phyloP scores from a whole-genome alignment of 2,329 filamentous ascomycete species.

The Dactylellina haptotyla region DNA sequence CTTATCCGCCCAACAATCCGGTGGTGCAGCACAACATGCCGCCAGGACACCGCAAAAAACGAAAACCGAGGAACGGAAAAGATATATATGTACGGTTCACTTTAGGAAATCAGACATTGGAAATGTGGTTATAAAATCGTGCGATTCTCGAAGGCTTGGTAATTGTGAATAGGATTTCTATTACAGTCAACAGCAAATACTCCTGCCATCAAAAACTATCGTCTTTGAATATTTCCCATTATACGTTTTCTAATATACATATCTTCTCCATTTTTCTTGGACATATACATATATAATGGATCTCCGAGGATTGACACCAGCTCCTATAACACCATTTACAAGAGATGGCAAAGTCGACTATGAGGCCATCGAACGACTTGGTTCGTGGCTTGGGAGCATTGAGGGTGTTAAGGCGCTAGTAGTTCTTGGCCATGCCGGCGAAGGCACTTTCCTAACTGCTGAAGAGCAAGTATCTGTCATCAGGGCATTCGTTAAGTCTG shows the following conservation, averaged over 20 bases:
- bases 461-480: conserved; percentile 66
- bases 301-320: conserved; percentile 66
- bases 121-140: neutral
- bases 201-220: too few relatives aligned
- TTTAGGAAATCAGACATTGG: too few relatives aligned
- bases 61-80: neutral
- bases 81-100: too few relatives aligned
- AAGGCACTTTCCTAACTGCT: conserved; percentile 67
- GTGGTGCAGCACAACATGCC: neutral
- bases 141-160: too few relatives aligned
- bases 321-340: conserved; percentile 67
- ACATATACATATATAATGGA: conserved; percentile 61
- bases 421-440: conserved; percentile 68
- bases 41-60: neutral
- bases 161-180: too few relatives aligned
- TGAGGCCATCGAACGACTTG: conserved; percentile 67
- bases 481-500: conserved; percentile 67
- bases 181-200: too few relatives aligned
- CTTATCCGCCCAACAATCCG: conserved; percentile 1
- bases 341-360: conserved; percentile 66
- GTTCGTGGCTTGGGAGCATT: conserved; percentile 67
- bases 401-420: conserved; percentile 67
- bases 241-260: neutral
- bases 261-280: neutral
- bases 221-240: neutral